Conservation (phyloP, 371 early-diverging fungal species). For the Lichtheimia ornata region DNA sequence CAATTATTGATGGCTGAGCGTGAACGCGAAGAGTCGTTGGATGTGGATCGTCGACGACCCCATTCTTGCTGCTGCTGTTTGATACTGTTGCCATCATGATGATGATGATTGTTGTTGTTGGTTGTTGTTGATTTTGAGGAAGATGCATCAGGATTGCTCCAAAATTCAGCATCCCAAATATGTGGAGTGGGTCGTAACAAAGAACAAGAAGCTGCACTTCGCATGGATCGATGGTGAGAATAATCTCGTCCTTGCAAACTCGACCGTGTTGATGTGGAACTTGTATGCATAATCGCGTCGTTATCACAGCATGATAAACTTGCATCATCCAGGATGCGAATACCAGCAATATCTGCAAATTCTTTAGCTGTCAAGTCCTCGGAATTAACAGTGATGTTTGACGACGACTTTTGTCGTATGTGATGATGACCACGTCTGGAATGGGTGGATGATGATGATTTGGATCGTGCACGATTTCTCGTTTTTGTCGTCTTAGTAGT, state of each 20-base stretch:
- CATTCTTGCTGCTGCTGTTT: background rate
- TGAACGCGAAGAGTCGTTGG: background rate
- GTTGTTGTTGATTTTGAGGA: background rate
- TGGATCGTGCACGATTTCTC: background rate
- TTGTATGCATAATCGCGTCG: constrained; percentile 1
- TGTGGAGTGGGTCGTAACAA: background rate
- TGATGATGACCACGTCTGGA: background rate
- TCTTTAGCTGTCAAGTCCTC: constrained; percentile 38
- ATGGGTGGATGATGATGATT: background rate
- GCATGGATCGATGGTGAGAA: constrained; percentile 1
- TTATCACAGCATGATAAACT: constrained; percentile 3
- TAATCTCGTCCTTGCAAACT: background rate
- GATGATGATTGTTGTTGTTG: background rate
- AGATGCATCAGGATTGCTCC: constrained; percentile 12
- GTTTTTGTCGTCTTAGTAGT: background rate
- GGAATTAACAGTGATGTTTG: constrained; percentile 26
- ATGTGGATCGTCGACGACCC: background rate
- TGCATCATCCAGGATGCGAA: constrained; percentile 22
- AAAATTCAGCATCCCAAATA: constrained; percentile 23
- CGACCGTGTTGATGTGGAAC: background rate
- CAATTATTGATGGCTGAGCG: constrained; percentile 8
- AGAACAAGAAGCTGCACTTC: background rate
- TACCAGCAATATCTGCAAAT: constrained; percentile 37
- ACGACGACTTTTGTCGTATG: constrained; percentile 13
- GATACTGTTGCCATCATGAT: no score